Evolutionary conservation across 371 early-diverging fungal species (phyloP), one percentile per base, ranked within the genome.

Genomic region (Mucor circinelloides): DNA sequence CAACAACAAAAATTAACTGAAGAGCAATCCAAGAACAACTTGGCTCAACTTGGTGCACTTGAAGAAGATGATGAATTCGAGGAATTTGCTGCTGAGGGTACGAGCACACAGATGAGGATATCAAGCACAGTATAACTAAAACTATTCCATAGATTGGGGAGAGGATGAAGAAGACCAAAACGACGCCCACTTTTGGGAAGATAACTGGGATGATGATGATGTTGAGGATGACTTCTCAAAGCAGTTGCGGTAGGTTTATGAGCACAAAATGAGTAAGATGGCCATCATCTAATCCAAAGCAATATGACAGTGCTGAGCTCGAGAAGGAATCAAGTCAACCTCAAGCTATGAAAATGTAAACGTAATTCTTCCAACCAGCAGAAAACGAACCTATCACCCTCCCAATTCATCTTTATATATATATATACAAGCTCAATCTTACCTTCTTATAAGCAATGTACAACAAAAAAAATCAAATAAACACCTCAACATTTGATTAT

Each of bases 61-160:
- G 95, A 94, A 72, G 95, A 95, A 64, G 96, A 95, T 79, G 94
- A 95, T 67, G 96, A 95, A 67, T 95, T 95, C 78, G 96, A 95
- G 67, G 96, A 95, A 78, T 95, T 95, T 74, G 86, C 85, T 64
- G 89, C 85, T 31, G 94, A 95, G 83, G 93, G 95, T 93, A 83
- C 62, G 6, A 17, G 5, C 1, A 64, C n/a, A 46, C 21, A 21
- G 21, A 19, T 58, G 48, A 56, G n/a, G 10, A 21, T 21, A 34
- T 30, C 13, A 19, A 21, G 10, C 46, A 19, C 2, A 21, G 25
- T 32, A 17, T 48, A 36, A 46, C 46, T 46, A 8, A 46, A 34
- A n/a, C 21, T 9, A 0, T 23, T 7, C 10, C 10, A 17, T 79
- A 95, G 95, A 95, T 75, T 95, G 95, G 96, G 87, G 86, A 64